A percentile compares a stretch with the other conserved stretches of the same genome.
phyloP scores from a whole-genome alignment of 805 yeast species.

The Lipomyces sp. region DNA sequence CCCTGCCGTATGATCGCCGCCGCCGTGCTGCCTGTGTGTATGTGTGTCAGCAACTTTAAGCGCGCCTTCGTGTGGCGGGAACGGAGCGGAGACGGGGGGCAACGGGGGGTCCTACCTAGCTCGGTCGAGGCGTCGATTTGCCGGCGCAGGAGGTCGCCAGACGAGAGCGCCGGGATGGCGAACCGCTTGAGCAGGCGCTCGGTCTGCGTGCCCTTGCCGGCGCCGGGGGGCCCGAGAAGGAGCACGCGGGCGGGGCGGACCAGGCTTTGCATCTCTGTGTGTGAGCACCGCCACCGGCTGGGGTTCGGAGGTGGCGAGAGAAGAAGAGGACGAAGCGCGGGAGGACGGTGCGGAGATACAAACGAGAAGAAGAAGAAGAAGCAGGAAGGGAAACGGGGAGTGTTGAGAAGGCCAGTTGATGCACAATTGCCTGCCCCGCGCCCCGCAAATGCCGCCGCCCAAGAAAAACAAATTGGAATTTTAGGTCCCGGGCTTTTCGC shows the following conservation, averaged over 20 bases:
- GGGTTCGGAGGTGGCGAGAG: no score
- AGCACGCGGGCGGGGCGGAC: slow-evolving; percentile 57
- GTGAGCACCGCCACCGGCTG: no score
- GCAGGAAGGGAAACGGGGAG: no score
- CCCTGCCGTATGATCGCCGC: slow-evolving; percentile 59
- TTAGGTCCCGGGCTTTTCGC: no score
- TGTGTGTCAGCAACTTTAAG: neutral
- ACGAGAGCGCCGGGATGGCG: slow-evolving; percentile 58
- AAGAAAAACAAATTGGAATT: no score
- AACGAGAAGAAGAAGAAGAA: no score
- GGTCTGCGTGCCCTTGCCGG: slow-evolving; percentile 92
- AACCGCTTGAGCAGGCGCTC: slow-evolving; percentile 56
- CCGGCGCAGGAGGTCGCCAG: slow-evolving; percentile 77
- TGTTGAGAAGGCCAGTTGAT: no score
- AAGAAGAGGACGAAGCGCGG: no score
- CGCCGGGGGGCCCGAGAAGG: slow-evolving; percentile 89
- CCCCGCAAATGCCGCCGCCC: no score
- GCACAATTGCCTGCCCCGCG: no score
- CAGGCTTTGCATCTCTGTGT: neutral
- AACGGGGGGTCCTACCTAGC: slow-evolving; percentile 44
- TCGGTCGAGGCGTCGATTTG: slow-evolving; percentile 56
- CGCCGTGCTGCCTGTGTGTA: slow-evolving; percentile 44
- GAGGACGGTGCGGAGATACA: no score
- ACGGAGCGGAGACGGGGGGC: neutral
- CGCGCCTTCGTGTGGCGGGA: neutral